A percentile compares a stretch with the other conserved stretches of the same genome.
phyloP scores from a whole-genome alignment of 805 yeast genomes.

The Ascoidea tarda region DNA sequence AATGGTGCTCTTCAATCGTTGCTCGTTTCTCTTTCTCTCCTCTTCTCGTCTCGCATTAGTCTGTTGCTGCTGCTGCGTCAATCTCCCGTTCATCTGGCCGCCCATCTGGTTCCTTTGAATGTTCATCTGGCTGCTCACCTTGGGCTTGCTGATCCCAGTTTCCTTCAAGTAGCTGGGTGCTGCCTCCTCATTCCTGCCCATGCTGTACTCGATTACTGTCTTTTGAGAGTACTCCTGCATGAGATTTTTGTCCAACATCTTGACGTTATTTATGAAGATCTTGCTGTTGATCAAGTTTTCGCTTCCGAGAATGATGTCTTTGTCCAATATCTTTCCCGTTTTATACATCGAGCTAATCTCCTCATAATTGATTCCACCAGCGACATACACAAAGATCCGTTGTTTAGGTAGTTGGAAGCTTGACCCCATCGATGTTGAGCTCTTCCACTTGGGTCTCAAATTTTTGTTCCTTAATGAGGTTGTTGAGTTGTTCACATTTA shows the following conservation, averaged over 20 bases:
- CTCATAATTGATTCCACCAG: slow-evolving; percentile 82
- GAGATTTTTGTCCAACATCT: background rate
- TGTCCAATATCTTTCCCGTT: slow-evolving; percentile 42
- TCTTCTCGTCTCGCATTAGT: background rate
- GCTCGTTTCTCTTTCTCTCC: background rate
- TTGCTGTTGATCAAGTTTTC: slow-evolving; percentile 27
- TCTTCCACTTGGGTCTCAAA: slow-evolving; percentile 68
- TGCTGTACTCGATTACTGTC: background rate
- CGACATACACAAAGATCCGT: slow-evolving; percentile 62
- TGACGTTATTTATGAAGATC: too few species aligned
- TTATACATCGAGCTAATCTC: slow-evolving; percentile 71
- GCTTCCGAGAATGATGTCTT: slow-evolving; percentile 72
- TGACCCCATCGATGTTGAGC: slow-evolving; percentile 15
- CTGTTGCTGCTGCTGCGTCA: background rate
- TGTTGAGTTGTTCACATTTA: slow-evolving; percentile 20
- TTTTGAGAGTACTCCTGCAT: background rate
- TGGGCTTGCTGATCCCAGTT: background rate
- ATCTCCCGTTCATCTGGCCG: background rate
- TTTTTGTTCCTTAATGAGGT: slow-evolving; percentile 54
- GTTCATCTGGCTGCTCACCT: background rate
- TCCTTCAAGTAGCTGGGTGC: background rate
- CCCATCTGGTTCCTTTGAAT: background rate
- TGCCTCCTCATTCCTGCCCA: background rate
- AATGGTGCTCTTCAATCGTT: background rate
- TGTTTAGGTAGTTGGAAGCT: slow-evolving; percentile 31